Percentiles rank a stretch among this genome's conserved stretches.
Evolutionary conservation across 1,139 yeast genomes (phyloP).

Genomic region (Hemisphaericaspora xylofermentans): DNA sequence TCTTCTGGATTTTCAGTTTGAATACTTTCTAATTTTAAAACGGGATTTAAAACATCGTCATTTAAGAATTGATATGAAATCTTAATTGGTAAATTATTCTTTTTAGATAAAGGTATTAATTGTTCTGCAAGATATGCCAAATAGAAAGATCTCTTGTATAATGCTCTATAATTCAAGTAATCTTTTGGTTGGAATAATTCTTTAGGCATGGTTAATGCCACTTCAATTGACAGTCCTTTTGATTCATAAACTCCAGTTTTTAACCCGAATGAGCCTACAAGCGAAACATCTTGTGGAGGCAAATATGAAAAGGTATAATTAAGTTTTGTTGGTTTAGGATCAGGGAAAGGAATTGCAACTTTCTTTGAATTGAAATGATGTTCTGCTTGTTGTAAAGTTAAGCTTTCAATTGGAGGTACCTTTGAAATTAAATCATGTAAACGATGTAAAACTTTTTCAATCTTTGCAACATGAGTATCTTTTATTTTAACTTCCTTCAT

Average conservation of each 20-base stretch:
- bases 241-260: conserved; percentile 63
- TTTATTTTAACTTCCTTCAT: conserved; percentile 75
- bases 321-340: conserved; percentile 73
- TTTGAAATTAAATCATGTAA: conserved; percentile 67
- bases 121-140: conserved; percentile 73
- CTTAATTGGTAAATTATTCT: conserved; percentile 55
- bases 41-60: conserved; percentile 67
- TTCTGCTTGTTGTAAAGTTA: conserved; percentile 56
- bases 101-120: conserved; percentile 53
- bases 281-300: conserved; percentile 73
- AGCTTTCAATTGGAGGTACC: conserved; percentile 54
- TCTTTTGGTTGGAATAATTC: conserved; percentile 80
- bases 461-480: conserved; percentile 60
- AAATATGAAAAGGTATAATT: conserved; percentile 70
- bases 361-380: conserved; percentile 44
- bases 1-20: conserved; percentile 48
- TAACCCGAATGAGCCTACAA: conserved; percentile 87
- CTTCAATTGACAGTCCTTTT: conserved; percentile 66
- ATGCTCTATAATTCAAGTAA: conserved; percentile 82
- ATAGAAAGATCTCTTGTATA: conserved; percentile 87
- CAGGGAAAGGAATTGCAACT: conserved; percentile 79
- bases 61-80: conserved; percentile 58
- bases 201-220: conserved; percentile 79
- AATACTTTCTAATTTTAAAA: conserved; percentile 53
- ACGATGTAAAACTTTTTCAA: conserved; percentile 78